A percentile compares a stretch with the other conserved stretches of the same genome.
Conservation (phyloP, 2,329 filamentous ascomycete genomes). For the Xylaria multiplex region DNA sequence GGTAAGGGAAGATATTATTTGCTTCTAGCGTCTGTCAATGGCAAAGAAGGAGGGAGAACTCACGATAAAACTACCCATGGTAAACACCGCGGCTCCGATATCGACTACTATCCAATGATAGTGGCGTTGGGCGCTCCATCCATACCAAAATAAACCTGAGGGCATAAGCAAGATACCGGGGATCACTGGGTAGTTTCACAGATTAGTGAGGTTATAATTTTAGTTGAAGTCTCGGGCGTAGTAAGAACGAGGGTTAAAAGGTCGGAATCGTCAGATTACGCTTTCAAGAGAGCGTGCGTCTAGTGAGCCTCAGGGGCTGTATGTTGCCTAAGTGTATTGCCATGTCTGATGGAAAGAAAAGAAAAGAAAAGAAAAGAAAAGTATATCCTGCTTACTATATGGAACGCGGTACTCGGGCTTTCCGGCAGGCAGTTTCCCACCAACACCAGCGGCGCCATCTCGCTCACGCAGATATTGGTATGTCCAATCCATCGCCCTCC, state of each 20-base stretch:
- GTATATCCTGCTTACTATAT: conserved; percentile 29
- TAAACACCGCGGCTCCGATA: conserved; percentile 64
- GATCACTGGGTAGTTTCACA: conserved; percentile 21
- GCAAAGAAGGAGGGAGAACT: not conserved
- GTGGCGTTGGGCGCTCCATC: conserved; percentile 63
- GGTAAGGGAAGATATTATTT: not conserved
- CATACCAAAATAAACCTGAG: conserved; percentile 64
- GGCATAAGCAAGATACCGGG: conserved; percentile 60
- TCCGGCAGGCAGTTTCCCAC: conserved; percentile 20
- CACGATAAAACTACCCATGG: conserved; percentile 60
- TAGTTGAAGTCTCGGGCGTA: not conserved
- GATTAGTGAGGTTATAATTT: conserved; percentile 8
- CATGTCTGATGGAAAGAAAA: not conserved
- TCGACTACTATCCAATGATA: conserved; percentile 68
- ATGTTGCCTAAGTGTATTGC: too few relatives aligned
- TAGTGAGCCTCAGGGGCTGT: not conserved
- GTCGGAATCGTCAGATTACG: not conserved
- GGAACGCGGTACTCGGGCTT: conserved; percentile 62
- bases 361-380: not conserved
- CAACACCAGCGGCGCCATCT: not conserved
- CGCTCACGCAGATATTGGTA: conserved; percentile 45
- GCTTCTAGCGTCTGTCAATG: not conserved
- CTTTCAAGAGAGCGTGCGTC: not conserved
- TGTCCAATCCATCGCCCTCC: conserved; percentile 52
- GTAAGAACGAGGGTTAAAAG: not conserved